Percentiles rank a stretch among this genome's conserved stretches.
These are phyloP conservation scores for Striga asiatica DNA, from an alignment of 257 asterid genomes.

Conservation along the genomic window DNA sequence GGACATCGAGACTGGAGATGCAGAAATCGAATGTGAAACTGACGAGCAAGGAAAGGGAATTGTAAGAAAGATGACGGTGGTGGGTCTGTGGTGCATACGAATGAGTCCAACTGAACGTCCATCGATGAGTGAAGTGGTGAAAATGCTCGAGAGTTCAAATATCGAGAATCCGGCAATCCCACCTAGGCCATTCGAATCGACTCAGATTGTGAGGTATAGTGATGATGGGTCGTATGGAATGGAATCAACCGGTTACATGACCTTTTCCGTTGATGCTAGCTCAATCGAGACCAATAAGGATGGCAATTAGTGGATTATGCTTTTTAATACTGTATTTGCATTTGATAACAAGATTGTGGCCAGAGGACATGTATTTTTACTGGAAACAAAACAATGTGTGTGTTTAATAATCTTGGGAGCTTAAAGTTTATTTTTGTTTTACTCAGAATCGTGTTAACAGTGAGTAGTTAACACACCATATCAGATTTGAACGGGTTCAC, in stretches of 20 bases:
- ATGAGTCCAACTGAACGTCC: slow-evolving; percentile 28
- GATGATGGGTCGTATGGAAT: neutral
- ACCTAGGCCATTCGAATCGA: neutral
- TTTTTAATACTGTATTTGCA: too few relatives aligned
- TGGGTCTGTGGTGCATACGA: slow-evolving; percentile 25
- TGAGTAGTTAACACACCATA: too few relatives aligned
- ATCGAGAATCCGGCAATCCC: slow-evolving; percentile 4
- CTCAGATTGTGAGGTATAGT: neutral
- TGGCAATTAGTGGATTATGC: neutral
- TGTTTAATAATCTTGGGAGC: too few relatives aligned
- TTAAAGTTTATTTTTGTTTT: too few relatives aligned
- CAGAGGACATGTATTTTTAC: too few relatives aligned
- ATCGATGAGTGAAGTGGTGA: slow-evolving; percentile 7
- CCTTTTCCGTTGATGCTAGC: neutral
- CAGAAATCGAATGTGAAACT: neutral
- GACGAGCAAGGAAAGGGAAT: neutral
- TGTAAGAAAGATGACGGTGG: slow-evolving; percentile 14
- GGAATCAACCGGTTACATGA: slow-evolving; percentile 4
- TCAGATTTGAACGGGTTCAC: too few relatives aligned
- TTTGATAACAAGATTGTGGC: too few relatives aligned
- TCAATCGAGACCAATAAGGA: neutral
- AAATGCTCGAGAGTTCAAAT: slow-evolving; percentile 9
- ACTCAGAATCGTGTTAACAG: too few relatives aligned
- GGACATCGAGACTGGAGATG: slow-evolving; percentile 1
- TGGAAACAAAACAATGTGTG: too few relatives aligned